phyloP scores from a whole-genome alignment of 768 basidiomycete genomes.

The Lactarius sp. region DNA sequence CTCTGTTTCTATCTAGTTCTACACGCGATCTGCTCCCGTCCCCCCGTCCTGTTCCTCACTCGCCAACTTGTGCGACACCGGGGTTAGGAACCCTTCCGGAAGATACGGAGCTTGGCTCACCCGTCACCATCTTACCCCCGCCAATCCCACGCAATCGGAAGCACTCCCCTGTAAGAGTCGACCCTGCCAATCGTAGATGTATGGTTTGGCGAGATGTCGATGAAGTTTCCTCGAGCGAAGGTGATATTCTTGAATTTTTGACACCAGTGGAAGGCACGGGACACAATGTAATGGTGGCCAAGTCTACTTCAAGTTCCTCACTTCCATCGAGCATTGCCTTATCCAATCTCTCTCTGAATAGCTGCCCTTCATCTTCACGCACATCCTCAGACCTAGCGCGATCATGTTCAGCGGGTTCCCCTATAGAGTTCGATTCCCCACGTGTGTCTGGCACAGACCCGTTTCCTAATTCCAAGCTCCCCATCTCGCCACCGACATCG shows the following conservation, averaged over 20 bases:
- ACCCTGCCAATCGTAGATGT: slow-evolving; percentile 29
- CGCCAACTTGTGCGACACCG: slow-evolving; percentile 16
- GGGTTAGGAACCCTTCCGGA: slow-evolving; percentile 49
- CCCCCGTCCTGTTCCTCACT: slow-evolving; percentile 20
- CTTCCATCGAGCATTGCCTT: slow-evolving; percentile 25
- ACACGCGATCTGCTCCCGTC: slow-evolving; percentile 19
- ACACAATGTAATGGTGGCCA: slow-evolving; percentile 1
- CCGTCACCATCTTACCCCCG: slow-evolving; percentile 17
- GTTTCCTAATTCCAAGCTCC: not conserved
- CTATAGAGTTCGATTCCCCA: slow-evolving; percentile 23
- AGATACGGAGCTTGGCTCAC: slow-evolving; percentile 38
- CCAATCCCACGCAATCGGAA: slow-evolving; percentile 28
- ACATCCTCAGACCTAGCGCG: slow-evolving; percentile 26
- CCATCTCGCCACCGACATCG: not conserved
- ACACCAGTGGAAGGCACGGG: slow-evolving; percentile 5
- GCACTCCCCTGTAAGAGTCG: slow-evolving; percentile 25
- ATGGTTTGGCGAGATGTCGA: slow-evolving; percentile 25
- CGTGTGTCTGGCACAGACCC: not conserved
- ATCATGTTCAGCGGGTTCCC: slow-evolving; percentile 20
- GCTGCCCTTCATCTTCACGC: slow-evolving; percentile 28
- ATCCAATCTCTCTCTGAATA: slow-evolving; percentile 28
- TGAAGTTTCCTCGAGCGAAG: slow-evolving; percentile 12
- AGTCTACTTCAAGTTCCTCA: slow-evolving; percentile 23
- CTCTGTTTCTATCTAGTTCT: slow-evolving; percentile 22
- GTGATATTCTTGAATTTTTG: slow-evolving; percentile 4